Evolutionary conservation across 305 asterid genomes (phyloP), one percentile per base, ranked within the genome.

Genomic region (Fraxinus angustifolia): DNA sequence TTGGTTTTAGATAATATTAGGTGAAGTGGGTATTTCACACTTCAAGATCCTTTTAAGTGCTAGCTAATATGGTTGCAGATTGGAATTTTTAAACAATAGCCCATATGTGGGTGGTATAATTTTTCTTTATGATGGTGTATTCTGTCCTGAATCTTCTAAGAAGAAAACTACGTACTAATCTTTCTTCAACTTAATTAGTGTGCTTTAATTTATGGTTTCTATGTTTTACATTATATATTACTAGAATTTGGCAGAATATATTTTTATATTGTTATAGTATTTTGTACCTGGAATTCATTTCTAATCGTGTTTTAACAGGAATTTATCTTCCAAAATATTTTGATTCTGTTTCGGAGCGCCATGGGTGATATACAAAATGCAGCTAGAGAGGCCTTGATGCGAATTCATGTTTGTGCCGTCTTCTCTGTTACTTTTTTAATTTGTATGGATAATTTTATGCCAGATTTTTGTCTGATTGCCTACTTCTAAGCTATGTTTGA

Each of bases 371-470:
- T 96, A 80, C 98, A 92, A 48, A 91, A 89, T 82, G 91, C 93
- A 56, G 81, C 93, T 79, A 92, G 89, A 79, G 98, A 93, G 73
- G 83, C 96, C 45, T 87, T 96, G 88, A 88, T 93, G 86, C 90
- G 87, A 45, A 87, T 96, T 78, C 81, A 93, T 86, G 99, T 96
- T 86, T 81, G 93, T 86, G 83, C 85, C 78, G 16, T 56, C 85
- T 62, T 58, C 87, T 78, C 77, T 53, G 56, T 80, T 84, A 40
- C 74, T 42, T 75, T 56, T 21, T 21, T 72, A 26, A 75, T 19
- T 21, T 50, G 68, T 23, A 31, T 30, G 36, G 73, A 65, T 73
- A 35, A 40, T 50, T 85, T 76, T 73, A 75, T 83, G 73, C 75
- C 73, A 17, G 30, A 11, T 28, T 35, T 14, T 67, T 80, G 73